These are phyloP conservation scores for Gynostemma pentaphyllum DNA, from an alignment of 306 rosid species.

Conservation along the genomic window DNA sequence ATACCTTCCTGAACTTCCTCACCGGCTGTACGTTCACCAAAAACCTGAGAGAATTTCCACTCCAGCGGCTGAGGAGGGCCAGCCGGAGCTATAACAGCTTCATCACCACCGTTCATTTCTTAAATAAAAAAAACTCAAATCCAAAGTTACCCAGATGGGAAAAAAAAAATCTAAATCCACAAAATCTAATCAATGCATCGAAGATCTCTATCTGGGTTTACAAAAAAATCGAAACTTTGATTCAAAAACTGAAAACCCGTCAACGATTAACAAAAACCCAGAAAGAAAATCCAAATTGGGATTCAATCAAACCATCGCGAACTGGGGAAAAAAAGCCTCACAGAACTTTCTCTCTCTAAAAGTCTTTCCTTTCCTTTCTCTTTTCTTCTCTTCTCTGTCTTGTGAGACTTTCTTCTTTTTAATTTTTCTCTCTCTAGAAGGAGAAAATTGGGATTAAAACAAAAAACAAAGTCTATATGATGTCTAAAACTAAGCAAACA, in stretches of 20 bases:
- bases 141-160: constrained; percentile 28
- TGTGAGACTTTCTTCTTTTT: neutral
- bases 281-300: constrained; percentile 8
- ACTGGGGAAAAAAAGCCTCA: constrained; percentile 22
- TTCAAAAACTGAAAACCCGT: constrained; percentile 50
- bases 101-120: constrained; percentile 89
- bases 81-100: constrained; percentile 75
- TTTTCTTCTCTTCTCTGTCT: too few relatives aligned
- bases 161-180: constrained; percentile 36
- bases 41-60: constrained; percentile 99
- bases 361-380: constrained; percentile 23
- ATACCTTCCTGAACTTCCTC: constrained; percentile 99
- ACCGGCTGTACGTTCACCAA: constrained; percentile 95
- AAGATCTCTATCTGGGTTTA: constrained; percentile 56
- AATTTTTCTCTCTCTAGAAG: constrained; percentile 40
- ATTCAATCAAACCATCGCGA: constrained; percentile 63
- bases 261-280: constrained; percentile 18
- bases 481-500: neutral
- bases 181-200: constrained; percentile 48
- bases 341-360: constrained; percentile 13
- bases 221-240: too few relatives aligned
- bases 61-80: constrained; percentile 76
- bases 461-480: constrained; percentile 4
- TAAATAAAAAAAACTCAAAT: constrained; percentile 21
- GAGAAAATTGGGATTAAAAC: constrained; percentile 36